phyloP scores from a whole-genome alignment of 2,329 filamentous ascomycete genomes.

The Ascochyta fabae region DNA sequence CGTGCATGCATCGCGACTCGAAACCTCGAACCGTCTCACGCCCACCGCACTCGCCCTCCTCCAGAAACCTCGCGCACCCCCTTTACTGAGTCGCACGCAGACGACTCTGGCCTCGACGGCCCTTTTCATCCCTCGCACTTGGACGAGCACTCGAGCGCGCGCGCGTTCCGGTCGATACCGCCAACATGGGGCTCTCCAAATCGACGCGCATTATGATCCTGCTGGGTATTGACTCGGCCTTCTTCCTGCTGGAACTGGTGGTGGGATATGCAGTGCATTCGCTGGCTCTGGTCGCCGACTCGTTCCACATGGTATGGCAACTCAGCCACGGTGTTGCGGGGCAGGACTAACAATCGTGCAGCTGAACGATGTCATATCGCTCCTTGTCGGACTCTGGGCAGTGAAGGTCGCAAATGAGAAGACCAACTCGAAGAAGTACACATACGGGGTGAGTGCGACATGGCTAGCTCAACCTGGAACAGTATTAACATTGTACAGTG shows the following conservation, averaged over 20 bases:
- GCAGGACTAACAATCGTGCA: slow-evolving; percentile 41
- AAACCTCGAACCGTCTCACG: neutral
- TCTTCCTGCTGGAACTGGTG: slow-evolving; percentile 89
- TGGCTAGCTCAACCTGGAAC: neutral
- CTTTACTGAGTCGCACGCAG: neutral
- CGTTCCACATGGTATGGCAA: slow-evolving; percentile 87
- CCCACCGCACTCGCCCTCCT: neutral
- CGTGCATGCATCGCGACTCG: slow-evolving; percentile 1
- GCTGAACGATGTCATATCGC: slow-evolving; percentile 96
- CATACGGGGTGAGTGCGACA: slow-evolving; percentile 78
- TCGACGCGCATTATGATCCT: slow-evolving; percentile 90
- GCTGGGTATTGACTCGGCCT: slow-evolving; percentile 84
- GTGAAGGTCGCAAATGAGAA: slow-evolving; percentile 86
- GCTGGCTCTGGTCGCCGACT: slow-evolving; percentile 91
- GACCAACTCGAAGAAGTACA: slow-evolving; percentile 84
- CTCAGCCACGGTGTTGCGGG: slow-evolving; percentile 20
- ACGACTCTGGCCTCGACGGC: slow-evolving; percentile 8
- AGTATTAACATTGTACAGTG: slow-evolving; percentile 63
- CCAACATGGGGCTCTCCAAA: slow-evolving; percentile 84
- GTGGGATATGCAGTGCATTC: slow-evolving; percentile 86
- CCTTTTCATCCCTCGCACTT: neutral
- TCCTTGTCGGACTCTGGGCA: slow-evolving; percentile 92
- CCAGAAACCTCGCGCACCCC: neutral
- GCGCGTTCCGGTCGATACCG: slow-evolving; percentile 27
- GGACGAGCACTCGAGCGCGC: neutral